Percentiles rank a stretch among this genome's conserved stretches.
These are phyloP conservation scores for Suhomyces kilbournensis DNA, from an alignment of 805 yeast species.

Conservation along the genomic window DNA sequence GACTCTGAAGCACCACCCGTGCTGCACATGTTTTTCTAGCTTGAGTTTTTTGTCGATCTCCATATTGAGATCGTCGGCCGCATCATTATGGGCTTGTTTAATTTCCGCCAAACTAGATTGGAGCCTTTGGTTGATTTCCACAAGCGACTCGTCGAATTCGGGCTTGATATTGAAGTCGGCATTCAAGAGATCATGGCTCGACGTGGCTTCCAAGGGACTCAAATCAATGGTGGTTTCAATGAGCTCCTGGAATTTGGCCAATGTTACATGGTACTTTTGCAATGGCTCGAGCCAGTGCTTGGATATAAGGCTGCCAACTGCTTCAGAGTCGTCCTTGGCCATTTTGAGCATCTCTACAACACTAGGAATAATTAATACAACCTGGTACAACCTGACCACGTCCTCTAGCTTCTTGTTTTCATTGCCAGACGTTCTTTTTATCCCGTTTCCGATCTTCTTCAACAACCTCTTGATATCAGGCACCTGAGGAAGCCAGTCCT, in stretches of 20 bases:
- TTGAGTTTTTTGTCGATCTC: slow-evolving; percentile 88
- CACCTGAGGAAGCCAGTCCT: slow-evolving; percentile 62
- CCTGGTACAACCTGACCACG: slow-evolving; percentile 83
- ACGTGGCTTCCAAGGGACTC: slow-evolving; percentile 64
- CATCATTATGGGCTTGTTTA: slow-evolving; percentile 55
- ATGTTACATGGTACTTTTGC: slow-evolving; percentile 43
- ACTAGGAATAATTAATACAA: slow-evolving; percentile 69
- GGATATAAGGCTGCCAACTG: slow-evolving; percentile 38
- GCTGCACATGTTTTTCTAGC: slow-evolving; percentile 79
- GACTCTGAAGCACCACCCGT: slow-evolving; percentile 93
- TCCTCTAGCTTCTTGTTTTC: slow-evolving; percentile 74
- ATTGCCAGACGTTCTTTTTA: slow-evolving; percentile 27
- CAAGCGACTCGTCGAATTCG: slow-evolving; percentile 79
- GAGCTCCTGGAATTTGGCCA: slow-evolving; percentile 72
- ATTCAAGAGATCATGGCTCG: slow-evolving; percentile 27
- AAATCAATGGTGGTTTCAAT: slow-evolving; percentile 92
- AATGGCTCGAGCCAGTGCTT: slow-evolving; percentile 61
- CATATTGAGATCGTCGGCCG: slow-evolving; percentile 71
- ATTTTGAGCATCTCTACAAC: slow-evolving; percentile 51
- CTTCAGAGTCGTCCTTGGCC: slow-evolving; percentile 41
- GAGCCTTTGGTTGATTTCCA: slow-evolving; percentile 55
- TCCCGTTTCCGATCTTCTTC: slow-evolving; percentile 52
- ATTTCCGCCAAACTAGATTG: slow-evolving; percentile 55
- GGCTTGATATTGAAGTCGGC: slow-evolving; percentile 85
- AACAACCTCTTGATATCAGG: slow-evolving; percentile 81